Evolutionary conservation across 2,329 filamentous ascomycete genomes (phyloP).

Genomic region (Davidsoniella virescens): DNA sequence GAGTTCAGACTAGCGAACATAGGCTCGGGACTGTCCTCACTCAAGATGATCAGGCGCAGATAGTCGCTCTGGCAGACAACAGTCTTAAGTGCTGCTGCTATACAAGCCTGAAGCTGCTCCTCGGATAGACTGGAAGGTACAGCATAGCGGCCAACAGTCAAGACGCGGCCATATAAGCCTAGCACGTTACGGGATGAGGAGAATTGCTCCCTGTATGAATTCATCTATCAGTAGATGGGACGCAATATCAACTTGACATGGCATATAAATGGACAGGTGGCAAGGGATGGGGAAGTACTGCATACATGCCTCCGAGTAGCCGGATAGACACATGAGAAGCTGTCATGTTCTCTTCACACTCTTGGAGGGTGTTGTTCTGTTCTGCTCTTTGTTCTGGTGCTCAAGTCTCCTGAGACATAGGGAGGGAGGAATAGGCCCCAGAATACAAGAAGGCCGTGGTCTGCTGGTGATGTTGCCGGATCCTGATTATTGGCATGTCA

Average conservation of each 20-base stretch:
- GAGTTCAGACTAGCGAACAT: conserved; percentile 27
- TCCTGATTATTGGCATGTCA: too few species aligned
- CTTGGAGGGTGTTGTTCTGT: too few species aligned
- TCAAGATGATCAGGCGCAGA: conserved; percentile 32
- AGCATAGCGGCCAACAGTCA: conserved; percentile 28
- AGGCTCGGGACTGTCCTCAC: conserved; percentile 27
- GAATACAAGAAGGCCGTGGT: too few species aligned
- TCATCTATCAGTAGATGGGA: conserved; percentile 1
- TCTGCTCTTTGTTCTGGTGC: too few species aligned
- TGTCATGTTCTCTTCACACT: too few species aligned
- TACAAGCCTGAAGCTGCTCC: background rate
- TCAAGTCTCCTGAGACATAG: too few species aligned
- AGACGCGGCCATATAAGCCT: conserved; percentile 31
- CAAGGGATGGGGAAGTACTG: too few species aligned
- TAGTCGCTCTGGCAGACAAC: conserved; percentile 17
- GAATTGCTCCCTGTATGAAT: conserved; percentile 25
- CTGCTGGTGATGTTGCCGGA: too few species aligned
- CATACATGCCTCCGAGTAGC: conserved; percentile 9
- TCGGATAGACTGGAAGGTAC: background rate
- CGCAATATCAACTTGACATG: too few species aligned
- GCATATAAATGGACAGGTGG: too few species aligned
- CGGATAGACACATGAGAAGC: background rate
- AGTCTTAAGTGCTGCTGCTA: background rate
- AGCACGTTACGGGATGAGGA: conserved; percentile 30
- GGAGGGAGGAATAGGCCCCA: too few species aligned